A percentile compares a stretch with the other conserved stretches of the same genome.
phyloP scores from a whole-genome alignment of 345 rosid genomes.

The Barbarea vulgaris region DNA sequence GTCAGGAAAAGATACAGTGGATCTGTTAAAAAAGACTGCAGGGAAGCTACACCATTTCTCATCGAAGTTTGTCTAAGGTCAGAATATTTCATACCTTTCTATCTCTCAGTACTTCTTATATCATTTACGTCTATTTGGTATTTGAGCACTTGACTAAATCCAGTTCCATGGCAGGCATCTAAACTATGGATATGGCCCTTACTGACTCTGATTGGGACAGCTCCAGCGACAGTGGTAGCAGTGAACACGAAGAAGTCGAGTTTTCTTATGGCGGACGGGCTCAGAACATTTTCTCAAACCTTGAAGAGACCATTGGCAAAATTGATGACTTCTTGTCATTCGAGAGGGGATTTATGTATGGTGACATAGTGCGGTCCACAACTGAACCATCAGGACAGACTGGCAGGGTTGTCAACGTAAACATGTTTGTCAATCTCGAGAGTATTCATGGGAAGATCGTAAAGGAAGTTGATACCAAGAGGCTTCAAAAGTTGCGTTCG shows the following conservation, averaged over 20 bases:
- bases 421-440: constrained; percentile 70
- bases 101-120: not conserved
- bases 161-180: constrained; percentile 41
- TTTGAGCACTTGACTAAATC: constrained; percentile 24
- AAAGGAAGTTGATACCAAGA: constrained; percentile 61
- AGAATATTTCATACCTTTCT: constrained; percentile 19
- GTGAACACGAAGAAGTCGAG: constrained; percentile 70
- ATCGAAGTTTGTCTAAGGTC: constrained; percentile 28
- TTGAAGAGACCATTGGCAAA: constrained; percentile 81
- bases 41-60: constrained; percentile 9
- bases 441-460: constrained; percentile 54
- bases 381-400: constrained; percentile 73
- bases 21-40: constrained; percentile 14
- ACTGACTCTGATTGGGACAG: constrained; percentile 91
- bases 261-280: constrained; percentile 64
- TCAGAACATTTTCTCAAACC: constrained; percentile 67
- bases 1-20: not conserved
- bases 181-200: constrained; percentile 59
- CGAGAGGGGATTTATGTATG: constrained; percentile 70
- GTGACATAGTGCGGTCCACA: constrained; percentile 72
- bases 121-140: constrained; percentile 17
- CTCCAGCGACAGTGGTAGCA: constrained; percentile 76
- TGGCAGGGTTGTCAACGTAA: constrained; percentile 67
- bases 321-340: constrained; percentile 89
- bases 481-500: constrained; percentile 59